These are phyloP conservation scores for Rhizophagus sp. DNA, from an alignment of 192 early-diverging fungal genomes.

Conservation along the genomic window DNA sequence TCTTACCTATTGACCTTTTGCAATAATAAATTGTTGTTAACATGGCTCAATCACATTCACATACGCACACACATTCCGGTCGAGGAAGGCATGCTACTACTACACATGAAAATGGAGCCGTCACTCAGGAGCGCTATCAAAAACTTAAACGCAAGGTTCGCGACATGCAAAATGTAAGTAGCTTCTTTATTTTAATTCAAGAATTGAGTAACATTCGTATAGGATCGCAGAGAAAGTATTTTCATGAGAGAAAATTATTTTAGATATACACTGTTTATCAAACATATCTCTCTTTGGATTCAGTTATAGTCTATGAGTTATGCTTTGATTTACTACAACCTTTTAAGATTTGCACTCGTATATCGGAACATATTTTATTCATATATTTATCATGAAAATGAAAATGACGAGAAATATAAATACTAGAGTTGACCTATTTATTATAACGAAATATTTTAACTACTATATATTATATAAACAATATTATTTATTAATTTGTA, in stretches of 20 bases:
- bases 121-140: constrained; percentile 21
- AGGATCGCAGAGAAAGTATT: background rate
- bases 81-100: constrained; percentile 8
- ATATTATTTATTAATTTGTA: no score
- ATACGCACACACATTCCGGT: constrained; percentile 4
- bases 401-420: no score
- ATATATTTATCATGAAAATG: no score
- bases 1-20: background rate
- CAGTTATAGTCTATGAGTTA: no score
- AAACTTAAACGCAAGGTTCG: constrained; percentile 18
- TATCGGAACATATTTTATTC: no score
- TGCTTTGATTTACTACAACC: no score
- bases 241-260: background rate
- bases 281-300: no score
- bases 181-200: background rate
- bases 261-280: no score
- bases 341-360: no score
- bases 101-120: constrained; percentile 13
- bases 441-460: background rate
- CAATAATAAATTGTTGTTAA: background rate
- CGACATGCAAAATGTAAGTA: constrained; percentile 26
- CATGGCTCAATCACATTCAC: constrained; percentile 28
- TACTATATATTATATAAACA: background rate
- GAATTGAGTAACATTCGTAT: background rate
- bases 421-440: background rate